A percentile compares a stretch with the other conserved stretches of the same genome.
These are phyloP conservation scores for Penicillium simplicissimum DNA, from an alignment of 495 filamentous ascomycete species.

Conservation along the genomic window DNA sequence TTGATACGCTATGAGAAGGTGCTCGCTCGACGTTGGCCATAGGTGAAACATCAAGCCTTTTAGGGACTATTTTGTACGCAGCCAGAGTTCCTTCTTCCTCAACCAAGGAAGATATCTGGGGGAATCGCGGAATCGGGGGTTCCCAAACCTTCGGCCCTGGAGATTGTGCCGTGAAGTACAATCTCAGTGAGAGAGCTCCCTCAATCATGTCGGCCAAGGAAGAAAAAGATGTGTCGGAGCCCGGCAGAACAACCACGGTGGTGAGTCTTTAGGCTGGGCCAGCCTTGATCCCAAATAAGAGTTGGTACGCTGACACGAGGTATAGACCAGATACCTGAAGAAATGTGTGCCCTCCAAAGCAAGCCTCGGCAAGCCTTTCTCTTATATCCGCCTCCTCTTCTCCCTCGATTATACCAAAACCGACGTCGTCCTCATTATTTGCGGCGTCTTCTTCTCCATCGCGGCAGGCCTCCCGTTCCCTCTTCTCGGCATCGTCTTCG, in stretches of 20 bases:
- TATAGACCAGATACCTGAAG: slow-evolving; percentile 13
- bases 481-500: slow-evolving; percentile 67
- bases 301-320: background rate
- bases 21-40: background rate
- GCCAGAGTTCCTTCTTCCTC: background rate
- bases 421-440: slow-evolving; percentile 31
- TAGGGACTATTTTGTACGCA: background rate
- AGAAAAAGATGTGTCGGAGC: background rate
- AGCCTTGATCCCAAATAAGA: background rate
- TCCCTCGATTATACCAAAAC: slow-evolving; percentile 34
- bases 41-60: background rate
- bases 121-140: background rate
- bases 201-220: background rate
- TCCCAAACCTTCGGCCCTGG: background rate
- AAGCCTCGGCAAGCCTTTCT: slow-evolving; percentile 22
- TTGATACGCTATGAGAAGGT: background rate
- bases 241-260: background rate
- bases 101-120: background rate
- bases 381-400: slow-evolving; percentile 32
- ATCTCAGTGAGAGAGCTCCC: background rate
- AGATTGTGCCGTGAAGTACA: background rate
- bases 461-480: slow-evolving; percentile 66
- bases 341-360: slow-evolving; percentile 24
- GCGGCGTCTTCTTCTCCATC: slow-evolving; percentile 54
- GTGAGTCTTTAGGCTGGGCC: background rate